Percentiles rank a stretch among this genome's conserved stretches.
phyloP scores from a whole-genome alignment of 1,284 basidiomycete species.

The Trametes sp. region DNA sequence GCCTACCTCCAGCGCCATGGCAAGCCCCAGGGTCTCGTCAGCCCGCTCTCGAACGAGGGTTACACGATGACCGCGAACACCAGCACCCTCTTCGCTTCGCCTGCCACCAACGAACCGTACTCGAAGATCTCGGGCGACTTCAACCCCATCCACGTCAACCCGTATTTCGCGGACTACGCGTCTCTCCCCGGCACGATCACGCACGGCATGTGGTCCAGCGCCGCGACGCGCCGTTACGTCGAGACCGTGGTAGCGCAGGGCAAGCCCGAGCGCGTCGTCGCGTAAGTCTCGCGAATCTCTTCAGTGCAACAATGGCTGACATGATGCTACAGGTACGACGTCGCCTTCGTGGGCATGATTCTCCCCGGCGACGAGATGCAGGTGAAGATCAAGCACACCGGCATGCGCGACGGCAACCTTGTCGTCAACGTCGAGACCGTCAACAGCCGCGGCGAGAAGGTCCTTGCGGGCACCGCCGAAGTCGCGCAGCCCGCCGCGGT shows the following conservation, averaged over 20 bases:
- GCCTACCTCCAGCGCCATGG: slow-evolving; percentile 95
- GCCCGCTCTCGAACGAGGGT: slow-evolving; percentile 85
- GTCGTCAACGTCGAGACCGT: slow-evolving; percentile 91
- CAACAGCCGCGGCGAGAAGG: slow-evolving; percentile 89
- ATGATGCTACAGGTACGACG: slow-evolving; percentile 74
- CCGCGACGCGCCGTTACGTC: slow-evolving; percentile 92
- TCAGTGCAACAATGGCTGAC: slow-evolving; percentile 22
- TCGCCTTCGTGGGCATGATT: slow-evolving; percentile 96
- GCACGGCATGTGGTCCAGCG: slow-evolving; percentile 97
- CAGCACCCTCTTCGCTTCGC: slow-evolving; percentile 74
- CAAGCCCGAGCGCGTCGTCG: slow-evolving; percentile 87
- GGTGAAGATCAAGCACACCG: slow-evolving; percentile 90
- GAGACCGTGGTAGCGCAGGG: slow-evolving; percentile 96
- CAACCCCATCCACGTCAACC: slow-evolving; percentile 98
- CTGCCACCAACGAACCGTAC: slow-evolving; percentile 95
- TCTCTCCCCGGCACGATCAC: slow-evolving; percentile 96
- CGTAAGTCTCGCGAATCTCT: slow-evolving; percentile 63
- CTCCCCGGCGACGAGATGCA: slow-evolving; percentile 91
- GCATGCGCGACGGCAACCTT: slow-evolving; percentile 93
- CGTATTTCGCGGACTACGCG: slow-evolving; percentile 96
- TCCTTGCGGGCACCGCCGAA: slow-evolving; percentile 91
- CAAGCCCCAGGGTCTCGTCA: slow-evolving; percentile 75
- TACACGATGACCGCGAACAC: slow-evolving; percentile 76
- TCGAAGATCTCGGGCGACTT: slow-evolving; percentile 97
- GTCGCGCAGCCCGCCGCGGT: slow-evolving; percentile 93